These are phyloP conservation scores for Phaeosphaeriaceae sp. DNA, from an alignment of 2,329 filamentous ascomycete species.

Conservation along the genomic window DNA sequence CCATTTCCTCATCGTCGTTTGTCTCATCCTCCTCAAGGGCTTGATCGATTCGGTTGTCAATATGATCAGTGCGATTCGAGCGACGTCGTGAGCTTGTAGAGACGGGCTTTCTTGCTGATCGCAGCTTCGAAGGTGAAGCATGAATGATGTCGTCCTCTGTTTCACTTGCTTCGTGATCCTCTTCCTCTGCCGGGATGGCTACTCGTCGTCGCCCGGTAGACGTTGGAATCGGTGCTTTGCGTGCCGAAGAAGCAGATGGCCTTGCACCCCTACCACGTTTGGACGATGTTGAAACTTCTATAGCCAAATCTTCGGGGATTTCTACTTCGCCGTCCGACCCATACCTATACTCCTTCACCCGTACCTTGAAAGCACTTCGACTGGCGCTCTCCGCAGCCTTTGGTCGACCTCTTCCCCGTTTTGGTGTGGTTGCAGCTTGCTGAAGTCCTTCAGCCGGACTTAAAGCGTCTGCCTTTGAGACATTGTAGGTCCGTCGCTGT, in stretches of 20 bases:
- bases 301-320: constrained; percentile 26
- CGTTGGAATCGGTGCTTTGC: constrained; percentile 17
- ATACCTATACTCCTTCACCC: constrained; percentile 18
- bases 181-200: not conserved
- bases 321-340: constrained; percentile 16
- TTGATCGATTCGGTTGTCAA: constrained; percentile 7
- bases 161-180: constrained; percentile 7
- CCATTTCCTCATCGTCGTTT: constrained; percentile 16
- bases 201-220: constrained; percentile 13
- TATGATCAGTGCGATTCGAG: constrained; percentile 37
- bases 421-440: constrained; percentile 20
- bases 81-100: constrained; percentile 26
- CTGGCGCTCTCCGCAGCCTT: constrained; percentile 24
- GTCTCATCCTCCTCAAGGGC: too few relatives aligned
- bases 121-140: constrained; percentile 19
- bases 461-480: constrained; percentile 13
- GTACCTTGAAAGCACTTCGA: constrained; percentile 14
- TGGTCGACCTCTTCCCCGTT: constrained; percentile 21
- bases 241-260: constrained; percentile 19
- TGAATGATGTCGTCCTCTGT: constrained; percentile 12
- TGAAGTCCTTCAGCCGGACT: constrained; percentile 21
- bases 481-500: constrained; percentile 10
- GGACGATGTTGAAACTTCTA: constrained; percentile 16
- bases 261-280: constrained; percentile 14
- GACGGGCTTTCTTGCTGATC: too few relatives aligned